These are phyloP conservation scores for Simplicillium aogashimaense DNA, from an alignment of 2,329 filamentous ascomycete genomes.

Conservation along the genomic window DNA sequence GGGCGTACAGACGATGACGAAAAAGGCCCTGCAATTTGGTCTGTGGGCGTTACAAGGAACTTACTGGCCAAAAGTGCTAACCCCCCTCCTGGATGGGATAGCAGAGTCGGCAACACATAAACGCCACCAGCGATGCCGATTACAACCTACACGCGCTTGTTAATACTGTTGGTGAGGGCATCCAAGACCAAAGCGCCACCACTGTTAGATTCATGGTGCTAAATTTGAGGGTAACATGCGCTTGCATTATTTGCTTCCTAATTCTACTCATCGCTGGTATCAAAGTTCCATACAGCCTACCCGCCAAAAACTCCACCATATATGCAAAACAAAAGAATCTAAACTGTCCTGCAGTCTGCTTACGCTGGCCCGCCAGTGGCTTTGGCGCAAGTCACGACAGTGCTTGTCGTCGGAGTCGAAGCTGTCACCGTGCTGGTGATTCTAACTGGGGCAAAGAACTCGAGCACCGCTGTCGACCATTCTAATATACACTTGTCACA, in stretches of 20 bases:
- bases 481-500: conserved; percentile 7
- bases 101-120: too few species aligned
- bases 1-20: conserved; percentile 17
- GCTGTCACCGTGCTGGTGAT: conserved; percentile 3
- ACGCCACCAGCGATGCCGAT: too few species aligned
- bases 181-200: too few species aligned
- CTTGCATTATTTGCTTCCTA: too few species aligned
- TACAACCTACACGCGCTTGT: too few species aligned
- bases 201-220: too few species aligned
- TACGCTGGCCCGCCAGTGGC: not conserved
- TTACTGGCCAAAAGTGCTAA: conserved; percentile 21
- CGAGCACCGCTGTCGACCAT: conserved; percentile 6
- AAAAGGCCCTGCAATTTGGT: conserved; percentile 20
- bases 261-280: too few species aligned
- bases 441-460: conserved; percentile 3
- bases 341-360: too few species aligned
- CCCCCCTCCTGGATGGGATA: conserved; percentile 9
- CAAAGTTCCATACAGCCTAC: too few species aligned
- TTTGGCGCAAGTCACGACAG: not conserved
- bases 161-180: too few species aligned
- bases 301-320: too few species aligned
- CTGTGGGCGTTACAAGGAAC: conserved; percentile 24
- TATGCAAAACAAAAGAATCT: not conserved
- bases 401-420: conserved; percentile 4
- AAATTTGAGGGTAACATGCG: too few species aligned